Base-by-base conservation (phyloP, 345 rosid species). In the Salix suchowensis region DNA sequence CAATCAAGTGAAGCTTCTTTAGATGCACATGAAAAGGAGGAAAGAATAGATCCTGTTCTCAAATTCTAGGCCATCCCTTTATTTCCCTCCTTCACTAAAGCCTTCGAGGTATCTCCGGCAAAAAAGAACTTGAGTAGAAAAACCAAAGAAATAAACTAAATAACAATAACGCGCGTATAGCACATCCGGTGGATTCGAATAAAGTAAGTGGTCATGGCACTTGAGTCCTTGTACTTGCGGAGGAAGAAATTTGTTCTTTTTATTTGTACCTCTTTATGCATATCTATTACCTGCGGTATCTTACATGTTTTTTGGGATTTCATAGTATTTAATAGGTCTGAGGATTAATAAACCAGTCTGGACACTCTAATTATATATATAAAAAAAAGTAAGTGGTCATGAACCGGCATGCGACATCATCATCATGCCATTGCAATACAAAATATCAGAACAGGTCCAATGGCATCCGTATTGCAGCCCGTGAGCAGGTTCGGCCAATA, bases 21-120 rank as follows among this genome's bases (percentile, higher is more conserved):
- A 65, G 39, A 62, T 70, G 83, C 76, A 74, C 80, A 68, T 70
- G 80, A 14, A 86, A 79, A 61, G 36, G 71, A 11, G 39, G 30
- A 28, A 71, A 77, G 82, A 71, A 79, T 72, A 39, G 65, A 82
- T 70, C 64, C 65, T 81, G 65, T 71, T 76, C 88, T 78, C 42
- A 69, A 79, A 70, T 55, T 77, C 74, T 34, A 23, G 44, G 28
- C 65, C 82, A 75, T 68, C 77, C 78, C 82, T 67, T 79, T 65
- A 55, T 28, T 72, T 46, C 62, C 69, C 55, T 4, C 77, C 80
- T 78, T 80, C 71, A 16, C 64, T 76, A 68, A 81, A 81, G 78
- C 44, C 52, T 44, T 42, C 71, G 68, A 76, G 80, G 77, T 76
- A 77, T 77, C 79, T 77, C 71, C 70, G 60, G 10, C 78, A 44